These are phyloP conservation scores for Zostera marina DNA, from an alignment of 116 monocot species.

Conservation along the genomic window DNA sequence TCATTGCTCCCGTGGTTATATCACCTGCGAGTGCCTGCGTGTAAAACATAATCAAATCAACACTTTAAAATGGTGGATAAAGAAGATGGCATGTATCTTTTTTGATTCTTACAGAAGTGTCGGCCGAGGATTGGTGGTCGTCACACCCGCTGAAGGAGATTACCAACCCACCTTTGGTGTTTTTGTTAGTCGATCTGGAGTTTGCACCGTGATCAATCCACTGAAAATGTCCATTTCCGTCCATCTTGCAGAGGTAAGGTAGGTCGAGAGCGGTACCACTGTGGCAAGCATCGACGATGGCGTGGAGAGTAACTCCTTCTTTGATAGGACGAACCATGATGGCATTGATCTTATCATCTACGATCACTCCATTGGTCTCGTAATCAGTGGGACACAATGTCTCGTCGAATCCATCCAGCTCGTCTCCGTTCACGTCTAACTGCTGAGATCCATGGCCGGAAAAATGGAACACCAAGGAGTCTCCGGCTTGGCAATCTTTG, in stretches of 20 bases:
- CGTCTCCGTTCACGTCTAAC: conserved; percentile 34
- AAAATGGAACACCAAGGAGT: conserved; percentile 94
- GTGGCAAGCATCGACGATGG: conserved; percentile 82
- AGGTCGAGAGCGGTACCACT: conserved; percentile 87
- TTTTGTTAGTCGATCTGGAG: conserved; percentile 19
- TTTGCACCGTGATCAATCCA: conserved; percentile 50
- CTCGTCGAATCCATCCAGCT: conserved; percentile 72
- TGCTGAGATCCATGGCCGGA: conserved; percentile 84
- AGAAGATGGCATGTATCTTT: too few species aligned
- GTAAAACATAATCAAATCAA: too few species aligned
- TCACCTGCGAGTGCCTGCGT: conserved; percentile 28
- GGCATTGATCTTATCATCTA: conserved; percentile 75
- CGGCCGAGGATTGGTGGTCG: conserved; percentile 72
- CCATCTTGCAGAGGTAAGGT: conserved; percentile 54
- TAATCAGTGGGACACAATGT: conserved; percentile 81
- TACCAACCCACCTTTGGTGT: conserved; percentile 51
- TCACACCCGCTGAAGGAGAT: conserved; percentile 92
- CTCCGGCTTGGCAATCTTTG: conserved; percentile 27
- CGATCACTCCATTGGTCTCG: conserved; percentile 49
- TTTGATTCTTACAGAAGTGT: conserved; percentile 16
- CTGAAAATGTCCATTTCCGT: conserved; percentile 42
- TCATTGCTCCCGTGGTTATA: conserved; percentile 75
- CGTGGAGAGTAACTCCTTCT: conserved; percentile 52
- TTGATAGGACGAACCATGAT: conserved; percentile 56
- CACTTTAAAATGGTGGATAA: too few species aligned